Evolutionary conservation across 306 rosid species (phyloP).

Genomic region (Vigna unguiculata): DNA sequence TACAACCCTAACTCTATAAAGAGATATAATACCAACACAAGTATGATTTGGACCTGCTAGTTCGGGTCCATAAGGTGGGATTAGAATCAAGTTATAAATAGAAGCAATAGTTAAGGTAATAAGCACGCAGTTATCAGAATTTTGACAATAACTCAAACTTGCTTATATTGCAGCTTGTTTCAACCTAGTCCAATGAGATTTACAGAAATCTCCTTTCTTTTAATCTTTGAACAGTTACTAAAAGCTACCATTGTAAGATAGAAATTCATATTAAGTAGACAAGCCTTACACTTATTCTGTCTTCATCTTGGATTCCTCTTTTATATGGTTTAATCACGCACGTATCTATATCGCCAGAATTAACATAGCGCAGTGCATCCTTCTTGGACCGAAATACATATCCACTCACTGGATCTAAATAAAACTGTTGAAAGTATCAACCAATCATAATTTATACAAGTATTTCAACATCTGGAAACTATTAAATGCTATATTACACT

Average conservation of each 20-base stretch:
- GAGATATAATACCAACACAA: background rate
- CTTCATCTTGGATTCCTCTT: background rate
- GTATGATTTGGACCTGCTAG: background rate
- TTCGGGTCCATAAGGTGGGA: background rate
- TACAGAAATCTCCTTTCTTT: background rate
- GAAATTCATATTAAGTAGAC: background rate
- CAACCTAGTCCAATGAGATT: background rate
- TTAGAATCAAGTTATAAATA: background rate
- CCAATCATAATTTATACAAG: background rate
- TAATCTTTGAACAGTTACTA: background rate
- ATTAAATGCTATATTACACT: slow-evolving; percentile 10
- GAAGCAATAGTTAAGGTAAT: background rate
- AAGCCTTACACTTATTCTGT: slow-evolving; percentile 1
- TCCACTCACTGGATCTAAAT: slow-evolving; percentile 6
- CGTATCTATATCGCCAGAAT: slow-evolving; percentile 9
- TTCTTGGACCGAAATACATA: slow-evolving; percentile 15
- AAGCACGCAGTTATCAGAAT: background rate
- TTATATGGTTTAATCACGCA: background rate
- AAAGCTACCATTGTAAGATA: background rate
- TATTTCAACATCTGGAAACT: background rate
- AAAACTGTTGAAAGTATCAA: slow-evolving; percentile 14
- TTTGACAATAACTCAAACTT: background rate
- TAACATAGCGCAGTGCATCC: slow-evolving; percentile 9
- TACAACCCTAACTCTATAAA: too few species aligned
- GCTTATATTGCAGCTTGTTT: background rate